phyloP scores from a whole-genome alignment of 179 eudicot genomes.

The Heliamphora pulchella region DNA sequence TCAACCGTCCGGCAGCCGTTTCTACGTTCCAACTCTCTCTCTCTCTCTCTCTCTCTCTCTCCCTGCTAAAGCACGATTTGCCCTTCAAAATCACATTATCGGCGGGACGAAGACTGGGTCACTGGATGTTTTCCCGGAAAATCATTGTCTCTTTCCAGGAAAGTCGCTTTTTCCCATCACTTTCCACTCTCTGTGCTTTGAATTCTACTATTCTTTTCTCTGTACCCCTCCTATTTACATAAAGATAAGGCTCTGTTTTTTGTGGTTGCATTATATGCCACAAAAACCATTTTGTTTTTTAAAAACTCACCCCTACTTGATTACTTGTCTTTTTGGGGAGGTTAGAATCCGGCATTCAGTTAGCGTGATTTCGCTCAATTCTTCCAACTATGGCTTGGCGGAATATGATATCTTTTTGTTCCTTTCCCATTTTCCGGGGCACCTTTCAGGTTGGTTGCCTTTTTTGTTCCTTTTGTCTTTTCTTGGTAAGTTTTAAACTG shows the following conservation, averaged over 20 bases:
- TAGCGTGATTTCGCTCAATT: neutral
- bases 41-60: neutral
- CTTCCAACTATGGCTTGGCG: slow-evolving; percentile 24
- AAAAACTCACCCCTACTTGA: no score
- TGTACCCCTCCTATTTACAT: no score
- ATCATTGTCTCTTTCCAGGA: no score
- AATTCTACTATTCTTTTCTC: no score
- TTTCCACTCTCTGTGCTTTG: no score
- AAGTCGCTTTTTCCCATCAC: no score
- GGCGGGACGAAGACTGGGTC: no score
- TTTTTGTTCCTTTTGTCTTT: neutral
- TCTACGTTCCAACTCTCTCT: neutral
- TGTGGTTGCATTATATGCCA: neutral
- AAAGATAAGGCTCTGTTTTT: slow-evolving; percentile 7
- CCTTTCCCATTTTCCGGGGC: slow-evolving; percentile 14
- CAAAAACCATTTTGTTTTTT: neutral
- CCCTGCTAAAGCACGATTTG: neutral
- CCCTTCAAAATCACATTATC: no score
- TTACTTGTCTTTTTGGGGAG: neutral
- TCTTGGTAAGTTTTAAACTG: neutral
- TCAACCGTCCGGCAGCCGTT: neutral
- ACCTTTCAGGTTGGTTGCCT: slow-evolving; percentile 21
- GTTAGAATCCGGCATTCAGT: neutral
- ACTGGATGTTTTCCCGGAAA: no score
- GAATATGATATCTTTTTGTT: slow-evolving; percentile 17